phyloP scores from a whole-genome alignment of 2,329 filamentous ascomycete genomes.

The Aspergillus calidoustus region DNA sequence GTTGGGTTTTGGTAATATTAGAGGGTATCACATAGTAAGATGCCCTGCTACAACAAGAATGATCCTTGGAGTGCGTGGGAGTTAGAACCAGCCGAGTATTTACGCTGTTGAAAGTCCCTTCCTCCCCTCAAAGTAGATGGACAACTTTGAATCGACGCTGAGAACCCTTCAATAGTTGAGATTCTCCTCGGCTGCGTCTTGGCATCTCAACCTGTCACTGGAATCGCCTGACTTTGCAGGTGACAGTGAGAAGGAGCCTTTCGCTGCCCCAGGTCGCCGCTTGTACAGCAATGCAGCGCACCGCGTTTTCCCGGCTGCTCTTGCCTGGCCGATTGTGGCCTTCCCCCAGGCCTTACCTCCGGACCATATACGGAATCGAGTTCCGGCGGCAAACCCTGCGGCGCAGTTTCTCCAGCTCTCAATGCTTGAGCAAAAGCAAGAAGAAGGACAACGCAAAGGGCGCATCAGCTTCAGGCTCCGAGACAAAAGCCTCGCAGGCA shows the following conservation, averaged over 20 bases:
- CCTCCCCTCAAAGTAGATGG: no score
- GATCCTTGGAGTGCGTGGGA: no score
- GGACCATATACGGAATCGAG: slow-evolving; percentile 3
- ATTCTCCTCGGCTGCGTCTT: no score
- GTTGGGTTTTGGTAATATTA: no score
- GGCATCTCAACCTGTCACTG: no score
- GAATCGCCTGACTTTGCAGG: no score
- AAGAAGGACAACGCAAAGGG: slow-evolving; percentile 60
- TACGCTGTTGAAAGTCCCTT: no score
- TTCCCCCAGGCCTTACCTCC: not conserved
- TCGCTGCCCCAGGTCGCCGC: not conserved
- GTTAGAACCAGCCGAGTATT: no score
- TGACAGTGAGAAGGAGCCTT: not conserved
- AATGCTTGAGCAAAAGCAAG: slow-evolving; percentile 53
- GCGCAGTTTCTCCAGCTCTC: slow-evolving; percentile 49
- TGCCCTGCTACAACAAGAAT: no score
- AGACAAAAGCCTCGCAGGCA: slow-evolving; percentile 38
- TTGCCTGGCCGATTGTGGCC: not conserved
- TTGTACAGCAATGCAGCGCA: slow-evolving; percentile 8
- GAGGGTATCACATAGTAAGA: no score
- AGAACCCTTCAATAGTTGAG: no score
- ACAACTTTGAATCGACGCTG: no score
- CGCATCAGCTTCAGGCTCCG: slow-evolving; percentile 39
- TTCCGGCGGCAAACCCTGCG: not conserved
- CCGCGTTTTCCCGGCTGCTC: not conserved